A percentile compares a stretch with the other conserved stretches of the same genome.
Conservation (phyloP, 257 asterid genomes). For the Gynochthodes officinalis region DNA sequence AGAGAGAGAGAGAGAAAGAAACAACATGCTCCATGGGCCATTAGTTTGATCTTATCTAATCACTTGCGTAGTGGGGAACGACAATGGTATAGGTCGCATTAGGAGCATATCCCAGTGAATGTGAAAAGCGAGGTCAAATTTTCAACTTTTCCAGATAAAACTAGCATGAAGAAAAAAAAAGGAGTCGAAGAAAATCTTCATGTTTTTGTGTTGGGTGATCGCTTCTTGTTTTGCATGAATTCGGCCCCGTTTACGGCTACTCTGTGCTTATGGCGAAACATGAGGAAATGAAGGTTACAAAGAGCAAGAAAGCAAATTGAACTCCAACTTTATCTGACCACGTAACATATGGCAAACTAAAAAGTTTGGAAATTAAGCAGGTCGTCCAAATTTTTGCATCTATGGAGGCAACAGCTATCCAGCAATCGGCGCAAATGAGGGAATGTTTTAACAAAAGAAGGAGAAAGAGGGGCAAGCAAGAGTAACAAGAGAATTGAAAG, state of each 20-base stretch:
- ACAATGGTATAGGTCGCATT: not conserved
- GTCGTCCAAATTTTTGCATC: too few relatives aligned
- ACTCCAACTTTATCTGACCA: not conserved
- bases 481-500: too few relatives aligned
- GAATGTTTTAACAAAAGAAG: too few relatives aligned
- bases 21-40: not conserved
- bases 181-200: not conserved
- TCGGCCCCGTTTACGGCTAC: not conserved
- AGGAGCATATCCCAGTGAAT: not conserved
- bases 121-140: not conserved
- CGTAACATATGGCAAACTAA: not conserved
- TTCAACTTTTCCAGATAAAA: not conserved
- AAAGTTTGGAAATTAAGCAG: not conserved
- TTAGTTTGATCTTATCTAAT: not conserved
- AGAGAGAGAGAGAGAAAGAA: not conserved
- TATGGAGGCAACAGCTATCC: not conserved
- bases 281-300: not conserved
- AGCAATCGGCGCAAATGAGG: too few relatives aligned
- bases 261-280: not conserved
- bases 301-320: not conserved
- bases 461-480: not conserved
- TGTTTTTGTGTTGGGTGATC: not conserved
- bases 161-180: not conserved
- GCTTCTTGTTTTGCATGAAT: not conserved
- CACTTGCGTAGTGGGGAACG: not conserved